These are phyloP conservation scores for Brassica carinata DNA, from an alignment of 345 rosid species.

Conservation along the genomic window DNA sequence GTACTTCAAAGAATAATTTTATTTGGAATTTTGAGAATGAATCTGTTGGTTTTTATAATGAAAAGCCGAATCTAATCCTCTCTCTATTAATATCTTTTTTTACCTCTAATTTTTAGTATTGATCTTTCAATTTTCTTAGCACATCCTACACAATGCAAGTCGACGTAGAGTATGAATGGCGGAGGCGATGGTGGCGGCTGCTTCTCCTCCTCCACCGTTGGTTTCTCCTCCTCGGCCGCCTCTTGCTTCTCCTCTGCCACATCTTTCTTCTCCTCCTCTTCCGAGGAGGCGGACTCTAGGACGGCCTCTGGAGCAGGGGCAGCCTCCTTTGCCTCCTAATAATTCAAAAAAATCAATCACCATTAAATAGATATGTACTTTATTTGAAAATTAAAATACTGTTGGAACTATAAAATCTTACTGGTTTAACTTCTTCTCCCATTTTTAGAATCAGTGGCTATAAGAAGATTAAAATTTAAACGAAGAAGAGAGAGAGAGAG, in stretches of 20 bases:
- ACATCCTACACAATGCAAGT: conserved; percentile 94
- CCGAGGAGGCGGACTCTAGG: conserved; percentile 26
- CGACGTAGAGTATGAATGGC: conserved; percentile 69
- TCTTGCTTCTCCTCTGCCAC: conserved; percentile 44
- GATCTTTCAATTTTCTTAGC: conserved; percentile 87
- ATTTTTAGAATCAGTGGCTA: conserved; percentile 36
- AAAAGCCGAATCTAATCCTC: background rate
- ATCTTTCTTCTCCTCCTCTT: conserved; percentile 44
- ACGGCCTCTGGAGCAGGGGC: conserved; percentile 37
- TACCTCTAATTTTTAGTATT: conserved; percentile 79
- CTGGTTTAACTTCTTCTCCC: conserved; percentile 85
- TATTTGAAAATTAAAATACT: background rate
- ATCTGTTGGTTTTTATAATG: background rate
- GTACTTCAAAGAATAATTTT: background rate
- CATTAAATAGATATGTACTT: background rate
- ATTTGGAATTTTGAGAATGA: conserved; percentile 15
- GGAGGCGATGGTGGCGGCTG: conserved; percentile 59
- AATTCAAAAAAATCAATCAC: conserved; percentile 1
- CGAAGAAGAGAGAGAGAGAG: background rate
- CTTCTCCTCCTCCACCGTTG: conserved; percentile 41
- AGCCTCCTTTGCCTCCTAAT: conserved; percentile 51
- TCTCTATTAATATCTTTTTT: no score
- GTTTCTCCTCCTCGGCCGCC: conserved; percentile 42
- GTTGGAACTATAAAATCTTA: conserved; percentile 26
- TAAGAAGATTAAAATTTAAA: background rate